Evolutionary conservation across 2,329 filamentous ascomycete genomes (phyloP), one percentile per base, ranked within the genome.

Genomic region (Pseudogymnoascus sp.): DNA sequence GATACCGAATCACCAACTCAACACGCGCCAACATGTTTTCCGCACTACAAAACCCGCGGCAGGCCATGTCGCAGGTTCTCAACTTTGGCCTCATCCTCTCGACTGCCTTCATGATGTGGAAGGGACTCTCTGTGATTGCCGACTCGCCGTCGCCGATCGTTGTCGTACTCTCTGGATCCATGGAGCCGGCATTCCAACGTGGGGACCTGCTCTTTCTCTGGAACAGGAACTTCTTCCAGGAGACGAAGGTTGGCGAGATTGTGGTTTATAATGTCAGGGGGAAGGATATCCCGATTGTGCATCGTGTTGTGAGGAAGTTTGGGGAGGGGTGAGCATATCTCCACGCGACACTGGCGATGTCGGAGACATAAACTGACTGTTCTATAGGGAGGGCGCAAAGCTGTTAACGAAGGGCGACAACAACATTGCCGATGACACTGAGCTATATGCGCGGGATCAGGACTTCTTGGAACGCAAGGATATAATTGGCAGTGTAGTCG

Each of bases 391-490:
- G 7, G 75, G 81, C 60, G 84, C 85, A n/a, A 81, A 91, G 73
- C 84, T 99, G 18, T 84, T 99, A 63, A 99, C 95, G 36, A 99
- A 99, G 78, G 95, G 95, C 69, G 95, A 99, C 78, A 99, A 97
- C 81, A 99, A 99, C 75, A 77, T 86, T 6, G 90, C 91, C 44
- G 93, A 97, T 75, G 95, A 99, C 75, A 96, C 91, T 14, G 93
- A 97, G 74, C 83, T 89, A 16, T 96, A 96, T 75, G 93, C 95
- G 2, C 80, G 81, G 40, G 91, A 89, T 16, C 93, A 99, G 77
- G 90, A 91, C 73, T 96, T 91, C 74, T 82, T 99, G 53, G 87
- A 89, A 74, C 85, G 95, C 64, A 84, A 89, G 73, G 93, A 97
- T 73, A 93, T 99, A 63, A 91, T 99, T 64, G 95, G 95, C 53